Evolutionary conservation across 805 yeast species (phyloP).

Genomic region (Metschnikowia koreensis): DNA sequence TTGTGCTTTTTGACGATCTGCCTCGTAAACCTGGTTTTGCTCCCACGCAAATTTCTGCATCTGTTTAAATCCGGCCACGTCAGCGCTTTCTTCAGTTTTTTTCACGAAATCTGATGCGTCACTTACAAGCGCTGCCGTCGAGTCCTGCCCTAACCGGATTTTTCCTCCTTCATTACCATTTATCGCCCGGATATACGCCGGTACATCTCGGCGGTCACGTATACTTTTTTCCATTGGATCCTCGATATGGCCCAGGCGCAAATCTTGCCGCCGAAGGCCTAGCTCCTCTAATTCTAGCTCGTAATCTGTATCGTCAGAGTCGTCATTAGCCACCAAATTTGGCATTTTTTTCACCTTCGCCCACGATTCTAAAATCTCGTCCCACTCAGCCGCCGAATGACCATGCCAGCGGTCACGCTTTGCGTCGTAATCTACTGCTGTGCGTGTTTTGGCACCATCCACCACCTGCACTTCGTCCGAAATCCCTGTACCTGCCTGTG

Average conservation of each 20-base stretch:
- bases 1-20: constrained; percentile 10
- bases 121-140: constrained; percentile 22
- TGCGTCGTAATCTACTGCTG: constrained; percentile 56
- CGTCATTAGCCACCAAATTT: constrained; percentile 1
- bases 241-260: constrained; percentile 26
- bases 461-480: constrained; percentile 34
- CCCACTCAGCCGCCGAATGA: constrained; percentile 63
- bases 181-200: constrained; percentile 57
- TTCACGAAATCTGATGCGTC: constrained; percentile 26
- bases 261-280: constrained; percentile 26
- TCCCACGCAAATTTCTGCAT: constrained; percentile 52
- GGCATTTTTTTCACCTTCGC: constrained; percentile 23
- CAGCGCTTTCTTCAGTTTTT: constrained; percentile 42
- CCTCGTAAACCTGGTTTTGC: constrained; percentile 17
- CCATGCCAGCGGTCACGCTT: constrained; percentile 85
- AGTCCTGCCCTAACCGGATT: constrained; percentile 35
- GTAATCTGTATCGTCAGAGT: constrained; percentile 39
- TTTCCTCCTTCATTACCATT: constrained; percentile 27
- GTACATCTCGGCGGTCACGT: constrained; percentile 72
- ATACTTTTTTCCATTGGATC: constrained; percentile 45
- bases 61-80: constrained; percentile 51
- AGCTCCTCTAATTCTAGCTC: constrained; percentile 41
- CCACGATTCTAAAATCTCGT: constrained; percentile 48
- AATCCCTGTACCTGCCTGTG: constrained; percentile 58
- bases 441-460: constrained; percentile 19